A percentile compares a stretch with the other conserved stretches of the same genome.
Conservation (phyloP, 805 yeast species). For the Nakazawaea siamensis region DNA sequence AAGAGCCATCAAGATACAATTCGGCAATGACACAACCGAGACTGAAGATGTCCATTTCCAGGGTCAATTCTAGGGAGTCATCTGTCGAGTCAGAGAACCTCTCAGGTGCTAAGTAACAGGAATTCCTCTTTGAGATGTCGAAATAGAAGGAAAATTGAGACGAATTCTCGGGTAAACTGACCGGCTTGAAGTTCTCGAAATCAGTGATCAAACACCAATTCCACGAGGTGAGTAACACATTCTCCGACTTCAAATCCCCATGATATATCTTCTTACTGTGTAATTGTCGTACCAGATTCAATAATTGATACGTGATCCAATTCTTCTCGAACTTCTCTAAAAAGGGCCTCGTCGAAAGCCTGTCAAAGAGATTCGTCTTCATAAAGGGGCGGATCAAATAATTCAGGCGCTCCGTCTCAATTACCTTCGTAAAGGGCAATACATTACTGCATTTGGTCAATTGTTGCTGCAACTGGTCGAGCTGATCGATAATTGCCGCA, state of each 20-base stretch:
- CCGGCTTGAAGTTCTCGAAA: slow-evolving; percentile 82
- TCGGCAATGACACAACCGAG: slow-evolving; percentile 89
- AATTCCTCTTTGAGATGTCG: slow-evolving; percentile 80
- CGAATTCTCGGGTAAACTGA: slow-evolving; percentile 83
- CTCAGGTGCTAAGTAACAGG: slow-evolving; percentile 93
- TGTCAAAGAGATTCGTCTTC: slow-evolving; percentile 75
- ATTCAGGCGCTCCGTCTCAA: slow-evolving; percentile 89
- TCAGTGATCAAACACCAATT: slow-evolving; percentile 80
- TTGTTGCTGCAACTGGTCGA: slow-evolving; percentile 26
- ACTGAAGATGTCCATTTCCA: slow-evolving; percentile 75
- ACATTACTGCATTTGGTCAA: slow-evolving; percentile 51
- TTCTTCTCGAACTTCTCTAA: slow-evolving; percentile 70
- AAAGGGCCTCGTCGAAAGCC: slow-evolving; percentile 83
- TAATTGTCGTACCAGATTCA: slow-evolving; percentile 52
- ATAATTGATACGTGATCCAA: slow-evolving; percentile 78
- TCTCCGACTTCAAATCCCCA: slow-evolving; percentile 91
- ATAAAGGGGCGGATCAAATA: slow-evolving; percentile 80
- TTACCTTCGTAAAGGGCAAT: slow-evolving; percentile 60
- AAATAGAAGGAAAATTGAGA: slow-evolving; percentile 86
- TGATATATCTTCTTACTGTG: slow-evolving; percentile 62
- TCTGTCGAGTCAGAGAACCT: slow-evolving; percentile 44
- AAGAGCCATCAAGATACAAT: slow-evolving; percentile 75
- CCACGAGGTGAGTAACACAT: slow-evolving; percentile 79
- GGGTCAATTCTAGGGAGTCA: slow-evolving; percentile 30
- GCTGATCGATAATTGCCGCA: slow-evolving; percentile 17